Conservation (phyloP, 1,139 yeast species). For the Diutina scorzettiae region DNA sequence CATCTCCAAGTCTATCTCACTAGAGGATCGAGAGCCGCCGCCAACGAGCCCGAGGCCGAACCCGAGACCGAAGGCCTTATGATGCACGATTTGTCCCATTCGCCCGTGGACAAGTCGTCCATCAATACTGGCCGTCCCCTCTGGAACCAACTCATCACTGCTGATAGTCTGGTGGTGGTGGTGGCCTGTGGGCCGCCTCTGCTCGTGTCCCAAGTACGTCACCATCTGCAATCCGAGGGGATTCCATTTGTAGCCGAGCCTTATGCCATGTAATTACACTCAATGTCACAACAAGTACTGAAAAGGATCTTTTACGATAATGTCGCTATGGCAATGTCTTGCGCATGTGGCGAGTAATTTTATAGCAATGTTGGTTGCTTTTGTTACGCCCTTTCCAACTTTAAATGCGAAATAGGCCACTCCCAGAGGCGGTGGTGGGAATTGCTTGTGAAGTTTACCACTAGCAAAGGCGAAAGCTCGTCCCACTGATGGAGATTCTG, state of each 20-base stretch:
- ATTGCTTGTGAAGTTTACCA: too few species aligned
- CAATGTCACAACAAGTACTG: too few species aligned
- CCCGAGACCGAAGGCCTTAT: neutral
- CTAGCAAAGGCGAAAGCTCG: too few species aligned
- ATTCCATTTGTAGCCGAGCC: neutral
- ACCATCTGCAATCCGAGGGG: neutral
- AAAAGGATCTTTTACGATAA: too few species aligned
- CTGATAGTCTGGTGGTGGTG: neutral
- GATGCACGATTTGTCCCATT: neutral
- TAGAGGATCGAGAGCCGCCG: neutral
- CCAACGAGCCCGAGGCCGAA: neutral
- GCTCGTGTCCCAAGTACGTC: neutral
- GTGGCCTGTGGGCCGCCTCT: neutral
- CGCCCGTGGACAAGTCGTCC: neutral
- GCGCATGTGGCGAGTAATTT: too few species aligned
- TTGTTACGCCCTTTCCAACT: too few species aligned
- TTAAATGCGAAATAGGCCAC: too few species aligned
- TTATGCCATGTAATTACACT: neutral
- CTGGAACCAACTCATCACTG: neutral
- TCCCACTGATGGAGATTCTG: too few species aligned
- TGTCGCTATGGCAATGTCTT: too few species aligned
- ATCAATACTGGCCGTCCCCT: neutral
- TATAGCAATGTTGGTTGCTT: too few species aligned
- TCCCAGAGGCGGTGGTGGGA: too few species aligned
- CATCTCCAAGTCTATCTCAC: neutral